phyloP scores from a whole-genome alignment of 495 filamentous ascomycete genomes.

The Cladorrhinum samala region DNA sequence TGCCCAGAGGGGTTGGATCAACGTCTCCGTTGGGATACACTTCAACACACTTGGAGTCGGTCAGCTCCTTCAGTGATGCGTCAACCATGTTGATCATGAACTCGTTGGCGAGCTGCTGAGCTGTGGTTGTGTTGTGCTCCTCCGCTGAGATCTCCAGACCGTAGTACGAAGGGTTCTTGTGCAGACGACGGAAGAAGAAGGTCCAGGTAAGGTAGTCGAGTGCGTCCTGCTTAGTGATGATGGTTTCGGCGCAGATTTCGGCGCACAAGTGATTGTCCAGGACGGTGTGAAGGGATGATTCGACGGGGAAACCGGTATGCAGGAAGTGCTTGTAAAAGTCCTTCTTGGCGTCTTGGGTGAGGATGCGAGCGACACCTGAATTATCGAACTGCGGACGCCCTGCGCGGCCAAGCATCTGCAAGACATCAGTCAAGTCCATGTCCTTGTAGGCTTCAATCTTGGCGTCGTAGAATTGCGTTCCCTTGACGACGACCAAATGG shows the following conservation, averaged over 20 bases:
- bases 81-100: slow-evolving; percentile 91
- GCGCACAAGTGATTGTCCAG: slow-evolving; percentile 95
- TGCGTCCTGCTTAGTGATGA: slow-evolving; percentile 90
- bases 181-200: slow-evolving; percentile 94
- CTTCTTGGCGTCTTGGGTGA: slow-evolving; percentile 96
- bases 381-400: slow-evolving; percentile 95
- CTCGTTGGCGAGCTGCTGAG: slow-evolving; percentile 78
- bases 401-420: slow-evolving; percentile 96
- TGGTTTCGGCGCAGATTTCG: slow-evolving; percentile 88
- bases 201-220: slow-evolving; percentile 99
- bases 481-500: slow-evolving; percentile 95
- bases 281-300: slow-evolving; percentile 92
- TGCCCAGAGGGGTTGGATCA: slow-evolving; percentile 81
- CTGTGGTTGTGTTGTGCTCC: slow-evolving; percentile 83
- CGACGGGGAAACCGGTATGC: slow-evolving; percentile 96
- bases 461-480: slow-evolving; percentile 96
- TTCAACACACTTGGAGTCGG: slow-evolving; percentile 72
- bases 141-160: slow-evolving; percentile 90
- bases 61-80: slow-evolving; percentile 72
- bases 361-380: slow-evolving; percentile 91
- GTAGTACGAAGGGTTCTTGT: slow-evolving; percentile 99
- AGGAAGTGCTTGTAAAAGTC: slow-evolving; percentile 99
- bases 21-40: slow-evolving; percentile 84
- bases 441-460: slow-evolving; percentile 97
- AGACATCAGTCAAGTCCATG: slow-evolving; percentile 97